phyloP scores from a whole-genome alignment of 2,329 filamentous ascomycete species.

The Aureobasidium sp. region DNA sequence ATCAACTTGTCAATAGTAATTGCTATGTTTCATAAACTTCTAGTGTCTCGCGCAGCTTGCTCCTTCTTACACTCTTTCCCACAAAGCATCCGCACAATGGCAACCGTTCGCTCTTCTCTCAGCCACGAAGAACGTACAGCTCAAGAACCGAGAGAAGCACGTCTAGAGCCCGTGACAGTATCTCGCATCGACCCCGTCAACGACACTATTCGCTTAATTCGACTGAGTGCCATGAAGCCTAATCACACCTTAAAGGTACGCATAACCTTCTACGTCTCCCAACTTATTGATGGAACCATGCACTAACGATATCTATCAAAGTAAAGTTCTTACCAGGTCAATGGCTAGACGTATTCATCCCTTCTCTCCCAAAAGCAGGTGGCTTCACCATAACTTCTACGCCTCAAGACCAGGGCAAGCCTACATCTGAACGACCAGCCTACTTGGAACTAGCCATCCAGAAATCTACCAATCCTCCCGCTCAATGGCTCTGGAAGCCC shows the following conservation, averaged over 20 bases:
- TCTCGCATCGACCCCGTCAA: conserved; percentile 59
- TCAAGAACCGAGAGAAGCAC: conserved; percentile 61
- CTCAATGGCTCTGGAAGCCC: conserved; percentile 67
- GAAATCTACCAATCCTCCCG: conserved; percentile 62
- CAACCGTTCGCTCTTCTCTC: conserved; percentile 26
- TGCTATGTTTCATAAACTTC: not conserved
- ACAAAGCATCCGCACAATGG: conserved; percentile 23
- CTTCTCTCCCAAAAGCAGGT: conserved; percentile 61
- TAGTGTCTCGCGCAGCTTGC: not conserved
- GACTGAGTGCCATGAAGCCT: conserved; percentile 50
- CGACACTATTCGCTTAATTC: conserved; percentile 59
- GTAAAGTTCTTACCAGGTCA: conserved; percentile 71
- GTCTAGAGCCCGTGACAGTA: conserved; percentile 57
- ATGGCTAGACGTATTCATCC: conserved; percentile 80
- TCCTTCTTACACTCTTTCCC: not conserved
- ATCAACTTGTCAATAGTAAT: not conserved
- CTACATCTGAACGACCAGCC: conserved; percentile 23
- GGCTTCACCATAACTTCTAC: conserved; percentile 84
- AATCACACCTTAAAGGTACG: conserved; percentile 27
- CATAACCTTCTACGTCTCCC: not conserved
- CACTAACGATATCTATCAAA: conserved; percentile 15
- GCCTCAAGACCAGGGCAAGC: conserved; percentile 44
- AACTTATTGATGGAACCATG: not conserved
- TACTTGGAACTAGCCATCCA: conserved; percentile 78
- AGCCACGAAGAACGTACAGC: conserved; percentile 67